Evolutionary conservation across 129 eudicot genomes (phyloP).

Genomic region (Pittosporum tobira): DNA sequence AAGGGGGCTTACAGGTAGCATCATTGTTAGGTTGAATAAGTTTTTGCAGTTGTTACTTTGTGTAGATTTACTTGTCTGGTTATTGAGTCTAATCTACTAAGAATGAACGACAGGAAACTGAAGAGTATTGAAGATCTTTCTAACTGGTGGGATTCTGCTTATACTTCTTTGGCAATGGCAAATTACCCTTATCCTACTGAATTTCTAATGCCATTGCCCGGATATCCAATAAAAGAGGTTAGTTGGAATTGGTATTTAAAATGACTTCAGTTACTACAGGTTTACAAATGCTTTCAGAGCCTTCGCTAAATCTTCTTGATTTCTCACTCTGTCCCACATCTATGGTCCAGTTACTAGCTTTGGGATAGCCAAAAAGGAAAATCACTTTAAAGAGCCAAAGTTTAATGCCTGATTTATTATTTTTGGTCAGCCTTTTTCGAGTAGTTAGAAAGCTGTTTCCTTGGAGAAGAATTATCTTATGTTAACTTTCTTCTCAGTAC

Average conservation of each 20-base stretch:
- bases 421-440: too few species aligned
- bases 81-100: slow-evolving; percentile 1
- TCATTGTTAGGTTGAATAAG: background rate
- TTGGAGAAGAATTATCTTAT: too few species aligned
- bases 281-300: too few species aligned
- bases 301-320: background rate
- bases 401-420: background rate
- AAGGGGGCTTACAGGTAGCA: too few species aligned
- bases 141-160: slow-evolving; percentile 76
- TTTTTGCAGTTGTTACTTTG: background rate
- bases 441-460: too few species aligned
- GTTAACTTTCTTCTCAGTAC: too few species aligned
- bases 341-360: background rate
- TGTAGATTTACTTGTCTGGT: background rate
- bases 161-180: slow-evolving; percentile 82
- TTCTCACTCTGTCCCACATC: background rate
- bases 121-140: slow-evolving; percentile 45
- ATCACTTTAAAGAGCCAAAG: background rate
- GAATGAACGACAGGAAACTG: slow-evolving; percentile 43
- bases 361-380: background rate
- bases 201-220: slow-evolving; percentile 90
- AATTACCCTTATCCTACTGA: slow-evolving; percentile 77
- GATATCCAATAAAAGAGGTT: slow-evolving; percentile 84
- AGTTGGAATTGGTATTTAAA: background rate
- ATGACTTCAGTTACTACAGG: background rate